A percentile compares a stretch with the other conserved stretches of the same genome.
Conservation (phyloP, 75 land plant genomes). For the Selaginella tamariscina region DNA sequence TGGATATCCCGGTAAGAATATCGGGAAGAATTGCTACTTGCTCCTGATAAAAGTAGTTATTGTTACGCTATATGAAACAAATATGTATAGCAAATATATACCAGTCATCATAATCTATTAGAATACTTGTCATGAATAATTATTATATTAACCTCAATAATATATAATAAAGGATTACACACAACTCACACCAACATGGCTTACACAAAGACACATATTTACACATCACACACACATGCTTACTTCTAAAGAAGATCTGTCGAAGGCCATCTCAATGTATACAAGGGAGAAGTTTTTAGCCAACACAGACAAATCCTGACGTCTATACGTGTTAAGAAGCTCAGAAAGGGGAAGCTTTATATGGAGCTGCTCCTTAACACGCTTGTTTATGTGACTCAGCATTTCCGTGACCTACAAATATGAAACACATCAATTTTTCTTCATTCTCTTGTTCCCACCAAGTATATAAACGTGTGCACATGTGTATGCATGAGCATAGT, state of each 20-base stretch:
- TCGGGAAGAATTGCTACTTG: conserved; percentile 54
- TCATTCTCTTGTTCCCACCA: no score
- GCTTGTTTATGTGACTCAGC: conserved; percentile 73
- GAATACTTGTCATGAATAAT: conserved; percentile 10
- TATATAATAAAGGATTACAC: not conserved
- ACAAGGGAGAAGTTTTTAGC: conserved; percentile 80
- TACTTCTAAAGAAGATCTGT: conserved; percentile 48
- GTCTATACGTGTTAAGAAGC: conserved; percentile 50
- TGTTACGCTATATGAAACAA: not conserved
- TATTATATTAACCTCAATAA: not conserved
- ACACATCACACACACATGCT: not conserved
- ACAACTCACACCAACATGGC: no score
- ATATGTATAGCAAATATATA: not conserved
- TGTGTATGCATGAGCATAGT: no score
- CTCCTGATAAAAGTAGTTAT: conserved; percentile 28
- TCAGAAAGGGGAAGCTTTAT: conserved; percentile 66
- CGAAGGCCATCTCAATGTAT: conserved; percentile 95
- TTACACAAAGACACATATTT: no score
- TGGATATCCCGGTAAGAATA: conserved; percentile 40
- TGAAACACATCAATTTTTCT: no score
- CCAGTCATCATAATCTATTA: not conserved
- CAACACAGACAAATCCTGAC: conserved; percentile 37
- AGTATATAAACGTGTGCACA: no score
- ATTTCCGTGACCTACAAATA: conserved; percentile 73
- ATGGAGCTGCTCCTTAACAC: conserved; percentile 70